Evolutionary conservation across 2,329 filamentous ascomycete genomes (phyloP), one percentile per base, ranked within the genome.

Genomic region (Fusarium sp.): DNA sequence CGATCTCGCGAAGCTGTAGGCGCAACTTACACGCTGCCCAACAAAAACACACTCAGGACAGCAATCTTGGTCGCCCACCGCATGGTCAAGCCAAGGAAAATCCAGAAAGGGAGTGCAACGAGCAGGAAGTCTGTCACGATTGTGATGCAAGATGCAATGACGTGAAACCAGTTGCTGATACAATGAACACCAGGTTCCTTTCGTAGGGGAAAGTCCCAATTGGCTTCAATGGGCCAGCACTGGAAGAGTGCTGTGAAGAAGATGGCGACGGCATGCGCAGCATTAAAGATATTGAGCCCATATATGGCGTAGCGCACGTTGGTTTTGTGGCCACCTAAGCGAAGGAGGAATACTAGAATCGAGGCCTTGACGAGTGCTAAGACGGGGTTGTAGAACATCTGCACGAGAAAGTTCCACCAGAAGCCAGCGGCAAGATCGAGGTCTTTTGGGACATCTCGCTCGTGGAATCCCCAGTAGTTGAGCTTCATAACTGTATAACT

Each of bases 321-420:
- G 7, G 69, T 75, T 63, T 83, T 83, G 60, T 83, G 80, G 0
- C 81, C 83, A 5, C 82, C 79, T 1, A 86, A 77, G 3, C 83
- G 82, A n/a, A 84, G 77, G 27, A 85, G 79, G 66, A 85, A 85
- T 11, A 85, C 69, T 16, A 86, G 78, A 31, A 85, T 78, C 4
- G 84, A 85, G 16, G 80, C 79, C 68, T 86, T 86, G 61, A 85
- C 83, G 16, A 85, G 77, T 29, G 83, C 82, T 5, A 86, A 72
- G 29, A 85, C 81, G 2, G 84, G 84, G 45, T 84, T 85, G 75
- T 86, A 85, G 5, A 83, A 76, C 44, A 84, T 74, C 29, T 85
- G 80, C 35, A 81, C 80, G 16, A 82, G 71, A 41, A 82, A 85
- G 73, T 81, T 82, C 78, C 78, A 83, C 73, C 78, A 75, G 39